Evolutionary conservation across 129 eudicot species (phyloP), one percentile per base, ranked within the genome.

Genomic region (Ambrosia trifida): DNA sequence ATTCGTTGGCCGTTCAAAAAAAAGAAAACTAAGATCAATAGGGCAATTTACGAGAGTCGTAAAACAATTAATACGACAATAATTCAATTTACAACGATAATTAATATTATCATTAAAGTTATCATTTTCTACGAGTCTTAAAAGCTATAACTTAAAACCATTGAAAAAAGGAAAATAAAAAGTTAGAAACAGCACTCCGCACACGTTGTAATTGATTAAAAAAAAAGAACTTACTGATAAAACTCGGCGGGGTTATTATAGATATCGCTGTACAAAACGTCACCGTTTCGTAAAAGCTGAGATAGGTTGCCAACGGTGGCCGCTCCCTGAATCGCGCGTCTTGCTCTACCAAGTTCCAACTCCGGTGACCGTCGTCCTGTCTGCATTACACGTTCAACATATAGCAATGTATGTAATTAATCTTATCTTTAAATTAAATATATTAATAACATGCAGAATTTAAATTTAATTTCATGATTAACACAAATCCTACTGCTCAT

Each of bases 231-330:
- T 83, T 82, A 88, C 97, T 70, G 94, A 76, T 80, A 76, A 83
- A 91, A 91, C 69, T 86, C 88, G n/a, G 68, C 50, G 20, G 96
- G 87, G 47, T 91, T 88, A 14, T 80, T 89, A 58, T 86, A 91
- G 51, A 91, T 75, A 35, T 30, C 60, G 11, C 64, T 19, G 19
- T 80, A 49, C 50, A 72, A 74, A 70, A 81, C 54, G 79, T 76
- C 75, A 53, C 71, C 70, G 31, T 36, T 67, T 52, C 40, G 52
- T 63, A 60, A 18, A 58, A 77, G 68, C 4, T 63, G 50, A 6
- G 89, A 77, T 47, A 43, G 14, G 76, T 82, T 84, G 41, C 72
- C 72, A 38, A 0, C 63, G 2, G 83, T 33, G 45, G 88, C 83
- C 31, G 96, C 96, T 78, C 56, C 53, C 7, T 80, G 75, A 50